phyloP scores from a whole-genome alignment of 2,329 filamentous ascomycete genomes.

The Atkinsonella texensis region DNA sequence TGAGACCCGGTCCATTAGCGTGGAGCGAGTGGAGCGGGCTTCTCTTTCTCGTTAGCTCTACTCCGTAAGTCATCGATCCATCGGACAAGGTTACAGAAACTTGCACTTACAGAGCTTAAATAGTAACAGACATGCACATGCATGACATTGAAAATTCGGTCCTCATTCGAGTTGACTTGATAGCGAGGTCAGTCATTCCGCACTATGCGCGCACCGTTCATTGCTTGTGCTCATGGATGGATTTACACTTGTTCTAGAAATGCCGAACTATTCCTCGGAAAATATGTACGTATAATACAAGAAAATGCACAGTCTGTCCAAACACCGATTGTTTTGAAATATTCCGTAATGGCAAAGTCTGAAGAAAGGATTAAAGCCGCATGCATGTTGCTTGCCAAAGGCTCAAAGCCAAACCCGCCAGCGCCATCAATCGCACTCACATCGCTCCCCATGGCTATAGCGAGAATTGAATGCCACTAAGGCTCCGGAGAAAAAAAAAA shows the following conservation, averaged over 20 bases:
- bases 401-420: not conserved
- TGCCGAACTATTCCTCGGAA: not conserved
- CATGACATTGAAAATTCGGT: not conserved
- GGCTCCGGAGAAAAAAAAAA: too few relatives aligned
- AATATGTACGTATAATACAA: not conserved
- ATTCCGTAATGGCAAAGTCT: not conserved
- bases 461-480: too few relatives aligned
- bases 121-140: too few relatives aligned
- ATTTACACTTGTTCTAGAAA: not conserved
- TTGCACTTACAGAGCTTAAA: too few relatives aligned
- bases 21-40: not conserved
- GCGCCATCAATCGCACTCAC: not conserved
- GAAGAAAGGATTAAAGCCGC: not conserved
- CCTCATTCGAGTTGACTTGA: too few relatives aligned
- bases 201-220: not conserved
- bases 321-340: constrained; percentile 2
- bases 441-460: not conserved
- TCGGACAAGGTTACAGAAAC: too few relatives aligned
- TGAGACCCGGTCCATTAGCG: not conserved
- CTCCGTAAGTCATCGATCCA: too few relatives aligned
- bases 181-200: too few relatives aligned
- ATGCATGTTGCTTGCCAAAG: not conserved
- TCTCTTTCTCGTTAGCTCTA: not conserved
- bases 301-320: constrained; percentile 2
- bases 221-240: too few relatives aligned